A percentile compares a stretch with the other conserved stretches of the same genome.
These are phyloP conservation scores for Trichoderma sp. DNA, from an alignment of 2,329 filamentous ascomycete species.

Conservation along the genomic window DNA sequence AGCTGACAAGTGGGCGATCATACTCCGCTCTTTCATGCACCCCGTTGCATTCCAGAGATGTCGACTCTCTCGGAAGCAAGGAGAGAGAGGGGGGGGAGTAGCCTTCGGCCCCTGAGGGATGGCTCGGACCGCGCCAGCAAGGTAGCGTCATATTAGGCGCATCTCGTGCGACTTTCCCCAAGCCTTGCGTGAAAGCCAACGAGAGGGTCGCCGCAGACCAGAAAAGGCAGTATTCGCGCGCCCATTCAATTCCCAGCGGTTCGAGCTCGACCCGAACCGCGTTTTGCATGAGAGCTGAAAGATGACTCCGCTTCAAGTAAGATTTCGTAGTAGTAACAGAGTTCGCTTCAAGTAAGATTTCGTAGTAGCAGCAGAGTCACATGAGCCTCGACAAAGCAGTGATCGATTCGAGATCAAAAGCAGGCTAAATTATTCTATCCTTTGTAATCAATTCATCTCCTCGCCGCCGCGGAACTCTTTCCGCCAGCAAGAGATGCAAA, in stretches of 20 bases:
- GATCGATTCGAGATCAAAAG: not conserved
- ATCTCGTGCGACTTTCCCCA: not conserved
- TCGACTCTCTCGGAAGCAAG: not conserved
- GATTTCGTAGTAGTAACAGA: not conserved
- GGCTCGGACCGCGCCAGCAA: not conserved
- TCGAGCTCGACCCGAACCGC: not conserved
- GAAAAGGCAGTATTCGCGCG: not conserved
- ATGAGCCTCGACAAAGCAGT: not conserved
- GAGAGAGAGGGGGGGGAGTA: not conserved
- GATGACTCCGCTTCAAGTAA: not conserved
- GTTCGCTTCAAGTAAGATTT: not conserved
- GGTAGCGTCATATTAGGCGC: not conserved
- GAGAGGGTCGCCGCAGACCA: not conserved
- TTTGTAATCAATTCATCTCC: not conserved
- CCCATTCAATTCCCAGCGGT: not conserved
- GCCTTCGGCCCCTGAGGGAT: not conserved
- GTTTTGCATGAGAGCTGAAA: not conserved
- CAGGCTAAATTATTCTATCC: not conserved
- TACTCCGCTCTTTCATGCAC: constrained; percentile 8
- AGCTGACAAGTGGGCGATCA: constrained; percentile 10
- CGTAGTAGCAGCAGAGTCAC: not conserved
- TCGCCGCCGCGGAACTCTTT: not conserved
- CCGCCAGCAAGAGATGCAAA: not conserved
- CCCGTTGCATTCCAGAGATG: not conserved
- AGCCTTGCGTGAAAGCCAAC: not conserved